Conservation (phyloP, 331 rosid genomes). For the Quercus tomentella region DNA sequence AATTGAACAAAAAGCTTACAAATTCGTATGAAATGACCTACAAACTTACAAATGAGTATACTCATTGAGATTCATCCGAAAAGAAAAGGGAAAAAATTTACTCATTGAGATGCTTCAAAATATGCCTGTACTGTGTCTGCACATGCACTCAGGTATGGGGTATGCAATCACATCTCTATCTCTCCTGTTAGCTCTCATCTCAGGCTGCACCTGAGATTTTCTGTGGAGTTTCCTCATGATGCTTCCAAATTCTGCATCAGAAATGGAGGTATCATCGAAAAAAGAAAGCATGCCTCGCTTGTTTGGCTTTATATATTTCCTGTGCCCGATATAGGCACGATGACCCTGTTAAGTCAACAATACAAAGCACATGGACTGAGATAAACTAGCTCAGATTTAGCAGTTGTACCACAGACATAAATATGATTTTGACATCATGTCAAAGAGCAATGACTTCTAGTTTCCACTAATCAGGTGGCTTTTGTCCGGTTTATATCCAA, state of each 20-base stretch:
- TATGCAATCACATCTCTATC: constrained; percentile 48
- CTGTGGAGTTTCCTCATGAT: constrained; percentile 34
- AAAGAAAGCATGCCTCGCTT: constrained; percentile 37
- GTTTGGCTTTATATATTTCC: constrained; percentile 54
- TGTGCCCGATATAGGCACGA: constrained; percentile 45
- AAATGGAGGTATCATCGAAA: constrained; percentile 25
- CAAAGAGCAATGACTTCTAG: no score
- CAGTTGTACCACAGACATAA: no score
- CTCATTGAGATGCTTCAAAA: constrained; percentile 9
- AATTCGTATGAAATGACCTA: neutral
- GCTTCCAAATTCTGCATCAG: constrained; percentile 36
- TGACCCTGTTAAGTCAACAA: constrained; percentile 31
- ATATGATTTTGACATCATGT: no score
- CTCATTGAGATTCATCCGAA: neutral
- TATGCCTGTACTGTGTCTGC: constrained; percentile 15
- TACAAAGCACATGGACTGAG: neutral
- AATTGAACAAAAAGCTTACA: neutral
- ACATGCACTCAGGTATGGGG: constrained; percentile 55
- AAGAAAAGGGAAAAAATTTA: neutral
- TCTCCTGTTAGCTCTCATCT: constrained; percentile 31
- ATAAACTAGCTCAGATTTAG: no score
- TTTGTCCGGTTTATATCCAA: no score
- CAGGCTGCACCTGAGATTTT: constrained; percentile 38
- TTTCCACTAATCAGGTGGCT: no score
- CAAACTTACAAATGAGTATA: neutral